Base-by-base conservation (phyloP, 768 basidiomycete species). In the Lentinula aciculospora region DNA sequence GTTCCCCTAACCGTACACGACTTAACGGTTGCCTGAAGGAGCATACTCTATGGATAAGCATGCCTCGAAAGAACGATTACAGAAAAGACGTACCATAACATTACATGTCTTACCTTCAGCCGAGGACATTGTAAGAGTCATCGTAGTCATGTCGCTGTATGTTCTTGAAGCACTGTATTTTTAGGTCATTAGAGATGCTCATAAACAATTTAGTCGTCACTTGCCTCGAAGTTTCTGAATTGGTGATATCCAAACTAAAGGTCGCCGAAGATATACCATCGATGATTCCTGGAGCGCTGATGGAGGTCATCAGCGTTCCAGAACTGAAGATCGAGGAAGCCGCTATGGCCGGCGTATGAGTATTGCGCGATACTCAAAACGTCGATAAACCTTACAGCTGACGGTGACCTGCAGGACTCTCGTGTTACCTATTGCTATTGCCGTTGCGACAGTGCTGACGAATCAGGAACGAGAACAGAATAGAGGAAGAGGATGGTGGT, bases 1-100 rank as follows among this genome's bases (percentile, higher is more conserved):
- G 94, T 86, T 40, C 98, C 85, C 2, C 90, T 85, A 57, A 98
- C 94, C 2, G 86, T 85, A 69, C 96, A 98, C 6, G 86, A 89
- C 66, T 90, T 89, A 71, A 95, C 98, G 1, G 86, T 80, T 29
- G 97, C 94, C 69, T 99, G 93, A 0, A 23, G 6, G 86, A 88
- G 69, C 96, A 98, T 4, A 87, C 79, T 68, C 88, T 90, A 76
- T 87, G 83, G 39, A 91, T 91, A 92, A 49, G 29, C 6, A 21
- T 13, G 42, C 21, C 10, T 44, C 2, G n/a, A 21, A 44, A 19
- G 39, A 19, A 15, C n/a, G 17, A 17, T 15, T 9, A 13, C 12
- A 15, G 15, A 15, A 39, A 8, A 1, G 19, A 44, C 21, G 21
- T 44, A 44, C 42, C 3, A 9, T 44, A 19, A 21, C 42, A 21